These are phyloP conservation scores for Sporothrix schenckii DNA, from an alignment of 2,329 filamentous ascomycete genomes.

Conservation along the genomic window DNA sequence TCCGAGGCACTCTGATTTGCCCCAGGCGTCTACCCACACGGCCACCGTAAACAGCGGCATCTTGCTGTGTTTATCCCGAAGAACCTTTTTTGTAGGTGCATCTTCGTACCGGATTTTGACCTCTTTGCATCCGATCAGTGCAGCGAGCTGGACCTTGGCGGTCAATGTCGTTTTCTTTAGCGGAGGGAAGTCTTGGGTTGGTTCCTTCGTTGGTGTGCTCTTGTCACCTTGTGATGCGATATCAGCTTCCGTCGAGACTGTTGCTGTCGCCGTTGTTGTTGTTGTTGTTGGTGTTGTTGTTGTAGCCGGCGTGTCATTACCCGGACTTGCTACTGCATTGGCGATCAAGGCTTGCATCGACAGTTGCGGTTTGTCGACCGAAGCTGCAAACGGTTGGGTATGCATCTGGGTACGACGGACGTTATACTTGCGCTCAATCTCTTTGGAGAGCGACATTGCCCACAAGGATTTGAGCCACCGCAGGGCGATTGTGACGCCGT, in stretches of 20 bases:
- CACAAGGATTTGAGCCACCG: constrained; percentile 77
- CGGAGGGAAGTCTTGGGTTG: background rate
- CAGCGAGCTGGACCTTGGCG: constrained; percentile 58
- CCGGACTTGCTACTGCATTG: background rate
- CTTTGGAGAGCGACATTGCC: constrained; percentile 63
- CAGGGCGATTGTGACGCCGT: constrained; percentile 64
- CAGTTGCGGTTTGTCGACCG: background rate
- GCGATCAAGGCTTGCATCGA: background rate
- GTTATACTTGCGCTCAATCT: constrained; percentile 53
- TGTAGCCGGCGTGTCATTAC: background rate
- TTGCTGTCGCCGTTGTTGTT: background rate
- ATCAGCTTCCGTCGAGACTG: background rate
- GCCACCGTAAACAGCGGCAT: constrained; percentile 65
- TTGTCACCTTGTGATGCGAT: background rate
- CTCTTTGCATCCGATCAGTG: constrained; percentile 58
- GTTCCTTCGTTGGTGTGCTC: background rate
- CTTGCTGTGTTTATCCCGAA: constrained; percentile 54
- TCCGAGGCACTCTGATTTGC: constrained; percentile 64
- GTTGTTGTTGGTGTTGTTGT: background rate
- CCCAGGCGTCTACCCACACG: constrained; percentile 69
- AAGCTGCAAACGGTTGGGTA: background rate
- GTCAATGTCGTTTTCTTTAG: constrained; percentile 29
- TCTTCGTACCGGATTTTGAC: constrained; percentile 66
- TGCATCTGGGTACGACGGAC: constrained; percentile 37
- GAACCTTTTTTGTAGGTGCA: constrained; percentile 54